Evolutionary conservation across 352 stramenopile species (phyloP), one percentile per base, ranked within the genome.

Genomic region (Globisporangium splendens): DNA sequence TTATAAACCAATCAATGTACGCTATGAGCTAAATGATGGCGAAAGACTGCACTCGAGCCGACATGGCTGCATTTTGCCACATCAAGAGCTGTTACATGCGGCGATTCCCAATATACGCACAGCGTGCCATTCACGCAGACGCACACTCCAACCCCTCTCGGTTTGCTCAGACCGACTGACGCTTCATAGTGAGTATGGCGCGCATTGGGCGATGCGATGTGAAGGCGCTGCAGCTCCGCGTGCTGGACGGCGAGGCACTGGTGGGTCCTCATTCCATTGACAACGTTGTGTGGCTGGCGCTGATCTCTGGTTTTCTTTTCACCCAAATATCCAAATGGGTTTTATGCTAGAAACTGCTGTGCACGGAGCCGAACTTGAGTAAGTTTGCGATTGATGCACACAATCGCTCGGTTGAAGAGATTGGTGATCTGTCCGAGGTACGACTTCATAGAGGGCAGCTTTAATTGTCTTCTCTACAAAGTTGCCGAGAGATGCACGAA

Each of bases 321-420:
- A 41, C 18, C 18, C 17, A 20, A 15, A 12, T 49, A 86, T 73
- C 59, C 47, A 38, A 39, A 6, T 35, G 28, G 24, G 0, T 1
- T 35, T 8, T 0, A 10, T 8, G 28, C 28, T 35, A 35, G 28
- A 35, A 35, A 35, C 10, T 56, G 48, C 73, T 93, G 0, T 70
- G 66, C 42, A 73, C 65, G 2, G 81, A 93, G 63, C 73, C 82
- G 28, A 93, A 91, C 58, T 93, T 81, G 44, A 93, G 79, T 68
- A 89, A 90, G 48, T 93, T 74, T 60, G 83, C 68, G 10, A 78
- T 93, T 50, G 84, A 93, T 50, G 84, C 78, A 22, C 82, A 93
- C 66, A 89, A 91, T 51, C 78, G 84, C 24, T 73, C 66, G 6
- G 75, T 91, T 17, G 49, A 79, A 20, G 70, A 87, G 61, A 67